These are phyloP conservation scores for Leucocoprinus leucothites DNA, from an alignment of 768 basidiomycete genomes.

Conservation along the genomic window DNA sequence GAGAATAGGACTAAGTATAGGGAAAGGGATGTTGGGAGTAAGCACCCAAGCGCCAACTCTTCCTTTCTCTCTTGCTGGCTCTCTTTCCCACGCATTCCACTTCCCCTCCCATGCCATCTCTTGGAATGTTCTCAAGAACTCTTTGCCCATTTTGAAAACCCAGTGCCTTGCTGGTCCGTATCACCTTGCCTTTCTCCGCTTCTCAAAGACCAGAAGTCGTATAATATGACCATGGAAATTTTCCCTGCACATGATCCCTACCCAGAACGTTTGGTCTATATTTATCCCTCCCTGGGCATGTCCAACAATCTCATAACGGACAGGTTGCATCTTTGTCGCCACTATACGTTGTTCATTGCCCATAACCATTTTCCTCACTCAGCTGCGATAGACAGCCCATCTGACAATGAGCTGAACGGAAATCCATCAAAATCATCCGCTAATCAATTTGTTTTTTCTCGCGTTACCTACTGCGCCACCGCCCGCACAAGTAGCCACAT, in stretches of 20 bases:
- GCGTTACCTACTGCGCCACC: background rate
- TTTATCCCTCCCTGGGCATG: background rate
- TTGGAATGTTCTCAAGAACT: conserved; percentile 22
- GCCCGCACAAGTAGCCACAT: no score
- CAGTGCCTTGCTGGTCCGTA: background rate
- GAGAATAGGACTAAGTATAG: conserved; percentile 54
- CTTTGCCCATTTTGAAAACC: conserved; percentile 1
- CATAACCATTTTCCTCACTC: no score
- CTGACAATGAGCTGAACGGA: no score
- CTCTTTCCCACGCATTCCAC: conserved; percentile 32
- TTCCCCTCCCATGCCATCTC: conserved; percentile 23
- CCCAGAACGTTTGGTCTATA: background rate
- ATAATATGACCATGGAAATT: background rate
- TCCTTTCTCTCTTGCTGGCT: conserved; percentile 28
- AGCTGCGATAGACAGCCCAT: no score
- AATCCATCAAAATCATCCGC: background rate
- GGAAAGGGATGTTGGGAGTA: conserved; percentile 40
- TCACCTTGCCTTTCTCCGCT: background rate
- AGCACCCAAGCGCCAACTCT: conserved; percentile 23
- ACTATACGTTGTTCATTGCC: no score
- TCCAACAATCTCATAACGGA: background rate
- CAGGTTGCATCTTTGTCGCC: no score
- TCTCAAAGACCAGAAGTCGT: background rate
- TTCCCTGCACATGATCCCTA: conserved; percentile 1
- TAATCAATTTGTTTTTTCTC: conserved; percentile 1